Conservation (phyloP, 108 stramenopile species). For the Stephanodiscus triporus region DNA sequence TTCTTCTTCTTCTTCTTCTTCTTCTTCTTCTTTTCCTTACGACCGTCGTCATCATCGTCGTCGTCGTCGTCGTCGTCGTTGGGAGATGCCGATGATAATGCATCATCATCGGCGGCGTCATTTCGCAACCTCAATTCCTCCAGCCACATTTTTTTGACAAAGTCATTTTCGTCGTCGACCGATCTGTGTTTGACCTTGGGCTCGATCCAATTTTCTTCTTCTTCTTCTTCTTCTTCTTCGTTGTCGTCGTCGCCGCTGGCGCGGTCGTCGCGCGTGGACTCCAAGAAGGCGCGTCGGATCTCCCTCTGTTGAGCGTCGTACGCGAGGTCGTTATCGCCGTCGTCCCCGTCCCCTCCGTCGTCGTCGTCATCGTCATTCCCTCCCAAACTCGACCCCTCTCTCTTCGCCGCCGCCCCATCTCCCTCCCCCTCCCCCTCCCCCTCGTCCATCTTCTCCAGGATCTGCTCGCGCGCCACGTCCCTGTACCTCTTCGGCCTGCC, state of each 20-base stretch:
- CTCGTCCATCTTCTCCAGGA: slow-evolving; percentile 85
- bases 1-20: slow-evolving; percentile 9
- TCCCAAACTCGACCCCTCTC: slow-evolving; percentile 6
- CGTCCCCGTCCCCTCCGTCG: slow-evolving; percentile 15
- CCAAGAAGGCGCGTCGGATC: slow-evolving; percentile 84
- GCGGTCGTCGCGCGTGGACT: slow-evolving; percentile 38
- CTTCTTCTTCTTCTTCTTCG: slow-evolving; percentile 35
- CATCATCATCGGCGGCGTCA: slow-evolving; percentile 45
- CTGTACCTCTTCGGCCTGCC: slow-evolving; percentile 77
- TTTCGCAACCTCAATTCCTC: slow-evolving; percentile 47
- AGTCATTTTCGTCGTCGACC: slow-evolving; percentile 43
- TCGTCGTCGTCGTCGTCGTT: slow-evolving; percentile 25
- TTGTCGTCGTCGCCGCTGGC: slow-evolving; percentile 15
- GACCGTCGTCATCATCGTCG: not conserved
- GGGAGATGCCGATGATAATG: slow-evolving; percentile 50
- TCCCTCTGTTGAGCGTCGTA: slow-evolving; percentile 94
- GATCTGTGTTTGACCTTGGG: slow-evolving; percentile 36
- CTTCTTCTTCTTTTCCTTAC: slow-evolving; percentile 14
- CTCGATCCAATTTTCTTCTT: slow-evolving; percentile 41
- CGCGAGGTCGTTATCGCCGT: slow-evolving; percentile 52
- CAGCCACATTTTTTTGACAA: slow-evolving; percentile 61
- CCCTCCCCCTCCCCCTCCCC: slow-evolving; percentile 42
- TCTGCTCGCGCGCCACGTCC: slow-evolving; percentile 95
- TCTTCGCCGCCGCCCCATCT: not conserved
- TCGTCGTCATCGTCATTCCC: slow-evolving; percentile 14